Evolutionary conservation across 176 grass and related monocot species (phyloP), one percentile per base, ranked within the genome.

Genomic region (Puccinellia tenuiflora): DNA sequence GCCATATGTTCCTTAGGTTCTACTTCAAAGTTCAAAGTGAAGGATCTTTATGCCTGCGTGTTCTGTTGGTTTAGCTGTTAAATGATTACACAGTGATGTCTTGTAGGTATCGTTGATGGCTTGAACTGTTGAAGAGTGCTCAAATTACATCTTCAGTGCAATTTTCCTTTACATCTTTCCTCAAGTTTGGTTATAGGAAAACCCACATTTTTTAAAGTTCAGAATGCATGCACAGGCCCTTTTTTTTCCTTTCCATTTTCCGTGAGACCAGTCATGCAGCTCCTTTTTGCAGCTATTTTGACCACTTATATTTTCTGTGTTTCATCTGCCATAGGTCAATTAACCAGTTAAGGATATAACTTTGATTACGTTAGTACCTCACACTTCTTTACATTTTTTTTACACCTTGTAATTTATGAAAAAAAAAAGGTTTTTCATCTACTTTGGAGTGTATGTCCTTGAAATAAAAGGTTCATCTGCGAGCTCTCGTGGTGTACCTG

Each of bases 121-220:
- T 84, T 88, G 10, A 16, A 56, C 68, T 85, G 59, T 85, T 79
- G 16, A 80, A 59, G 26, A 46, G 6, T 12, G 28, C n/a, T 80
- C 15, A 80, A 56, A 52, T 28, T 64, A 26, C 17, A 70, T 56
- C 46, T 53, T 55, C 5, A 64, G 13, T 72, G 53, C 45, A 54
- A 28, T 11, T 79, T 70, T 73, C 28, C 4, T 61, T 31, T 11
- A 29, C 48, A 17, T 73, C 45, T 68, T 83, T 15, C 40, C 43
- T 70, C 33, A 48, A 46, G 12, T 46, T 46, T 46, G 43, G 46
- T 48, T 48, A 48, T 5, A 48, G 46, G 1, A 45, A 46, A 46
- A 46, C 14, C 2, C 14, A 16, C 46, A 48, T 5, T 17, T 48
- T 57, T 55, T 33, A 9, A 76, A 24, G 35, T 57, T 76, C 17